These are phyloP conservation scores for Pichia nakasei DNA, from an alignment of 805 yeast genomes.

Conservation along the genomic window DNA sequence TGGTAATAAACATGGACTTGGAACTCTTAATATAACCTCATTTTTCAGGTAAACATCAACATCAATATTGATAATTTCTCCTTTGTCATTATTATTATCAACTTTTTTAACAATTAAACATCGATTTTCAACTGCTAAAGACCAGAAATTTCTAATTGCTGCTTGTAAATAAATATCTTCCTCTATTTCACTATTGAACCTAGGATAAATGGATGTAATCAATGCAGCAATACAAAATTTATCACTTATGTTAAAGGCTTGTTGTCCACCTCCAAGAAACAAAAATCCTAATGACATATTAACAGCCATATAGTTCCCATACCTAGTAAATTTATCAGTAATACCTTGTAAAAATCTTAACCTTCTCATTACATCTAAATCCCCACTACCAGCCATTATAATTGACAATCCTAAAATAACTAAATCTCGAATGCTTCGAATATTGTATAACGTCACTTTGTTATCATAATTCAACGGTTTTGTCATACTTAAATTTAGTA, in stretches of 20 bases:
- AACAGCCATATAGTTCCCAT: slow-evolving; percentile 68
- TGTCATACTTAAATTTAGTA: slow-evolving; percentile 34
- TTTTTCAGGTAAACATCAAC: slow-evolving; percentile 28
- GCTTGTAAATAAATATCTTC: slow-evolving; percentile 55
- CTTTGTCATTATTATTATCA: slow-evolving; percentile 33
- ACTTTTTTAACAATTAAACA: slow-evolving; percentile 75
- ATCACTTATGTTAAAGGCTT: slow-evolving; percentile 54
- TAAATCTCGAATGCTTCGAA: slow-evolving; percentile 47
- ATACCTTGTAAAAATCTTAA: slow-evolving; percentile 61
- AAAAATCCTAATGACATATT: slow-evolving; percentile 81
- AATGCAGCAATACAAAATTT: slow-evolving; percentile 61
- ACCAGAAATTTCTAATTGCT: slow-evolving; percentile 87
- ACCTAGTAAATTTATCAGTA: slow-evolving; percentile 33
- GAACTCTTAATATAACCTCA: slow-evolving; percentile 28
- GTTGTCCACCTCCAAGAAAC: slow-evolving; percentile 89
- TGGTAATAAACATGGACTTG: slow-evolving; percentile 68
- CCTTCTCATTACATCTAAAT: slow-evolving; percentile 65
- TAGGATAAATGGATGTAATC: slow-evolving; percentile 70
- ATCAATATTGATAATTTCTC: slow-evolving; percentile 38
- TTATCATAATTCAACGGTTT: slow-evolving; percentile 48
- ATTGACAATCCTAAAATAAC: slow-evolving; percentile 58
- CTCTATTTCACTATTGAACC: slow-evolving; percentile 40
- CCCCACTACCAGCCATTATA: slow-evolving; percentile 89
- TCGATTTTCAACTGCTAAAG: slow-evolving; percentile 68
- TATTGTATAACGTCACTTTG: slow-evolving; percentile 43